Base-by-base conservation (phyloP, 805 yeast species). In the Candida verbasci region DNA sequence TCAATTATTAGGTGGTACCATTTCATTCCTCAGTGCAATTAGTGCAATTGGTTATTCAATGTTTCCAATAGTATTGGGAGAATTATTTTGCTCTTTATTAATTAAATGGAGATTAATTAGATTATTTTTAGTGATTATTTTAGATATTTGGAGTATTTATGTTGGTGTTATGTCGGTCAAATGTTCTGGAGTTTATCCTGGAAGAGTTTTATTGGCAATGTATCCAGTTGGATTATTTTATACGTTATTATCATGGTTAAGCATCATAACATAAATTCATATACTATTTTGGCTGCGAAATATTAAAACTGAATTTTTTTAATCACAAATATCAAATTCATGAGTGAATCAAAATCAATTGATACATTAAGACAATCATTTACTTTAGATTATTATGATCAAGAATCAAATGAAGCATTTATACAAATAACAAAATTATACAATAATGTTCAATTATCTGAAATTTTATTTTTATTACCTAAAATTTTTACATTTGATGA, bases 41-140 rank as follows among this genome's bases (percentile, higher is more conserved):
- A 76, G 83, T 42, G 80, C 85, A 20, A 72, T 80, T 5, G 88
- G 88, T 1, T 81, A 81, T 61, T 77, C 82, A 10, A 57, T 78
- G 53, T 82, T 81, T 56, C 88, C 88, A 9, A 64, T 82, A 25
- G 71, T 78, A 3, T 49, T 74, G 8, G 77, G 80, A 0, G 73
- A 79, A 9, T 34, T 72, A 3, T 39, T 78, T 17, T 64, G 80
- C 30, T 59, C 67, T 10, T 38, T 74, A 16, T 52, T 75, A 12
- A 57, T 79, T n/a, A 55, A 60, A 30, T 60, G 68, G 65, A 68
- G 70, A 43, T 54, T 77, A 11, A 43, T 79, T 5, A 58, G 86
- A 40, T 59, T 79, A 16, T 56, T 68, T 0, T 41, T 78, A 11
- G 70, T 72, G 55, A 14, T 60, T 1, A 46, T 74, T 3, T 60